A percentile compares a stretch with the other conserved stretches of the same genome.
These are phyloP conservation scores for Adansonia grandidieri DNA, from an alignment of 441 rosid species.

Conservation along the genomic window DNA sequence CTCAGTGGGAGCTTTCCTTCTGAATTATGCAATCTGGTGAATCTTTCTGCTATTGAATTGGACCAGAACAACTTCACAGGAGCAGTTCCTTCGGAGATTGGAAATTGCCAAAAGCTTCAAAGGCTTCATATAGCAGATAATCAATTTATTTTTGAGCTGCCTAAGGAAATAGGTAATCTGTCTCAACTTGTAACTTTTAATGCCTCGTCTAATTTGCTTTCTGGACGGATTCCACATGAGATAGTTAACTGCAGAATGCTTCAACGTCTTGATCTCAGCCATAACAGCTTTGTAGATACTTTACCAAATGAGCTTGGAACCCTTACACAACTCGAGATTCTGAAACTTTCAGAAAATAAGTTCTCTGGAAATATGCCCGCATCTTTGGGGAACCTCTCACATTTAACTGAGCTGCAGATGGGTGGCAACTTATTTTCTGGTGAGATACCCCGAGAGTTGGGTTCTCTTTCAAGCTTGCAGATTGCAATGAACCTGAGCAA, in stretches of 20 bases:
- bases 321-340: conserved; percentile 79
- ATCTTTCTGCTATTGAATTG: conserved; percentile 81
- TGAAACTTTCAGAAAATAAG: conserved; percentile 75
- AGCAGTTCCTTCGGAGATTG: conserved; percentile 67
- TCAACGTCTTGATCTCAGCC: conserved; percentile 90
- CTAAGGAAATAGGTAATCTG: conserved; percentile 75
- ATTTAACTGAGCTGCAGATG: conserved; percentile 93
- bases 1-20: conserved; percentile 88
- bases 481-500: conserved; percentile 91
- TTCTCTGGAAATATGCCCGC: conserved; percentile 77
- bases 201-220: conserved; percentile 75
- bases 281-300: conserved; percentile 61
- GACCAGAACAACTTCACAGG: conserved; percentile 86
- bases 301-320: conserved; percentile 80
- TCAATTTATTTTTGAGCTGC: conserved; percentile 63
- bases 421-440: conserved; percentile 86
- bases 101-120: conserved; percentile 75
- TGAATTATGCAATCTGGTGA: conserved; percentile 75
- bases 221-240: conserved; percentile 69
- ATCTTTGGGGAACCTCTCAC: conserved; percentile 78
- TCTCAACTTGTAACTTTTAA: conserved; percentile 83
- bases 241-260: conserved; percentile 84
- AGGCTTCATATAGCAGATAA: conserved; percentile 88
- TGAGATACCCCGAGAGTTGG: conserved; percentile 75
- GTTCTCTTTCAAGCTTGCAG: conserved; percentile 85